These are phyloP conservation scores for Fusarium torulosum DNA, from an alignment of 2,329 filamentous ascomycete species.

Conservation along the genomic window DNA sequence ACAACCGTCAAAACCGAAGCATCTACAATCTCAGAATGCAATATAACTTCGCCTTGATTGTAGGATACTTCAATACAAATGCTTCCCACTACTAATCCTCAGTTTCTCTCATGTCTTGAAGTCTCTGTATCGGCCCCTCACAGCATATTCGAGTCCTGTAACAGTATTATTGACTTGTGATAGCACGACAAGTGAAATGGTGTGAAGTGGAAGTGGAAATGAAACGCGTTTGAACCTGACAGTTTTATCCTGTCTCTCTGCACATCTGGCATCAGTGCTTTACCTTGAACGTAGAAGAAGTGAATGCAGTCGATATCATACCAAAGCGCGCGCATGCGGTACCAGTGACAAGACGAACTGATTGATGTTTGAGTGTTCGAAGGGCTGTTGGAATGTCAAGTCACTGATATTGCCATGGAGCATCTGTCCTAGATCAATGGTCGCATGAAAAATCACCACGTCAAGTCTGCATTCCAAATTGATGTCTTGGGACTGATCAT, in stretches of 20 bases:
- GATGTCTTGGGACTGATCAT: not conserved
- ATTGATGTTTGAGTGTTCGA: constrained; percentile 33
- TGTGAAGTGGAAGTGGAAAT: constrained; percentile 14
- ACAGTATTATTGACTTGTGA: constrained; percentile 30
- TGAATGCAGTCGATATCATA: too few species aligned
- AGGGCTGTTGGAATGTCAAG: constrained; percentile 17
- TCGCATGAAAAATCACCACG: not conserved
- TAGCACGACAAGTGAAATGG: constrained; percentile 37
- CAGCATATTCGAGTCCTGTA: constrained; percentile 34
- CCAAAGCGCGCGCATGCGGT: constrained; percentile 46
- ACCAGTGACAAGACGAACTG: constrained; percentile 37
- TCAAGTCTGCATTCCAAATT: not conserved
- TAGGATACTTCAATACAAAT: not conserved
- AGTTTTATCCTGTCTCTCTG: too few species aligned
- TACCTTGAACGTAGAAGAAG: constrained; percentile 41
- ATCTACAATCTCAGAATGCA: fast-evolving
- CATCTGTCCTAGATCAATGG: constrained; percentile 18
- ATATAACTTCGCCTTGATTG: not conserved
- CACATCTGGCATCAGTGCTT: constrained; percentile 29
- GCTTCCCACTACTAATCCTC: too few species aligned
- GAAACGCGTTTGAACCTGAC: constrained; percentile 4
- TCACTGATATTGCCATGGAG: constrained; percentile 48
- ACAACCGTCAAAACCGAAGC: too few species aligned
- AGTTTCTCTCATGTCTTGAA: not conserved
- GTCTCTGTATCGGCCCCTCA: not conserved